Base-by-base conservation (phyloP, 495 filamentous ascomycete genomes). In the Oleoguttula mirabilis region DNA sequence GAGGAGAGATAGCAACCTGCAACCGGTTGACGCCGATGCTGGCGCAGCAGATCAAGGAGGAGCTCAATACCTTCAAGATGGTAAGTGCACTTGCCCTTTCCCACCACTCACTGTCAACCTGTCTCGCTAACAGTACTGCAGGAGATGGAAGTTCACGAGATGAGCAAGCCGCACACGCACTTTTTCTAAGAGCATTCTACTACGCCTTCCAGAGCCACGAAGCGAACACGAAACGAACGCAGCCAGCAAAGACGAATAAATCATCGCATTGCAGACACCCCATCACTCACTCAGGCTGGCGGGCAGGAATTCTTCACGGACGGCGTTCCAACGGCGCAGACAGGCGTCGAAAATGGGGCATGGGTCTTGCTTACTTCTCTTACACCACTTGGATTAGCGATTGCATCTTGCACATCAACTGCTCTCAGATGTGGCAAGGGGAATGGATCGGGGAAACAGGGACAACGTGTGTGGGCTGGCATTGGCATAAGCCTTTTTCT, bases 91-190 rank as follows among this genome's bases (percentile, higher is more conserved):
- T 7, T 7, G 7, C n/a, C n/a, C 25, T 7, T 28, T 28, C 25
- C 7, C n/a, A 7, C 25, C 25, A 28, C 25, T 28, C 25, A 28
- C n/a, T 28, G 25, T n/a, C 25, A 7, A 7, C n/a, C 6, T 21
- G 24, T 15, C 11, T 36, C 0, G 41, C 54, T 59, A 56, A 55
- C 37, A 4, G 14, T 11, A 23, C n/a, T 16, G 19, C 49, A 98
- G 92, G 90, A 99, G 66, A 99, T 99, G 90, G 90, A 96, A 69
- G 90, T 99, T 58, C 90, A 99, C 59, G 87, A 94, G 66, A 82
- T 80, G 60, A 96, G 92, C 41, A 96, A 96, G 65, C 82, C 94
- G 52, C 94, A 96, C 71, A 99, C 90, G 54, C 90, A 99, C 73
- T 99, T 96, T 74, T 94, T 99, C 68, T 99, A 59, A 65, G 48